These are phyloP conservation scores for Macrophomina phaseolina DNA, from an alignment of 2,329 filamentous ascomycete species.

Conservation along the genomic window DNA sequence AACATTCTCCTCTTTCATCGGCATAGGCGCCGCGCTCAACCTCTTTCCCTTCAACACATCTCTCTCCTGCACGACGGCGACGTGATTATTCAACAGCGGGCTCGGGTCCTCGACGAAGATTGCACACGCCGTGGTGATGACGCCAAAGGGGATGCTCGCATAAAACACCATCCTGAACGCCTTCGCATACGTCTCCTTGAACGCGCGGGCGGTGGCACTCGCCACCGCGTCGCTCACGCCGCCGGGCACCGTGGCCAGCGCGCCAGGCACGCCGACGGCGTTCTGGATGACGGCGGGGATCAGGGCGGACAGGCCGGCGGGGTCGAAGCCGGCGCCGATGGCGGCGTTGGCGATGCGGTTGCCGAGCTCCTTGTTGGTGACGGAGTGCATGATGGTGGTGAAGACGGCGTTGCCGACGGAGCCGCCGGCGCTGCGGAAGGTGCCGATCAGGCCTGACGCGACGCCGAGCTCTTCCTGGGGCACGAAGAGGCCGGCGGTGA, in stretches of 20 bases:
- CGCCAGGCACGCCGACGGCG: conserved; percentile 38
- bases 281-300: conserved; percentile 40
- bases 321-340: conserved; percentile 34
- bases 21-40: not conserved
- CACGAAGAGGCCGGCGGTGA: conserved; percentile 33
- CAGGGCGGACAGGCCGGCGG: conserved; percentile 32
- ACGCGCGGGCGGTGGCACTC: conserved; percentile 33
- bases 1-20: not conserved
- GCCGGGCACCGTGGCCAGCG: conserved; percentile 29
- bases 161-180: conserved; percentile 37
- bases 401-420: conserved; percentile 35
- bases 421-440: conserved; percentile 33
- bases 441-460: conserved; percentile 34
- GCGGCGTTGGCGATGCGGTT: conserved; percentile 38
- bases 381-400: conserved; percentile 33
- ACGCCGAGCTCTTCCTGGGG: conserved; percentile 34
- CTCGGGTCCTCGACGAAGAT: conserved; percentile 38
- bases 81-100: conserved; percentile 40
- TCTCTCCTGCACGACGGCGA: conserved; percentile 40
- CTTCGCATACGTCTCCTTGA: conserved; percentile 40
- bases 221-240: conserved; percentile 28
- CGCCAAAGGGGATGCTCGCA: conserved; percentile 36
- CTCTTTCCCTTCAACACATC: conserved; percentile 29
- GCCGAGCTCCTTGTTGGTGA: conserved; percentile 37
- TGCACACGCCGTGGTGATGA: conserved; percentile 32